Base-by-base conservation (phyloP, 2,329 filamentous ascomycete species). In the Rutstroemia sp. region DNA sequence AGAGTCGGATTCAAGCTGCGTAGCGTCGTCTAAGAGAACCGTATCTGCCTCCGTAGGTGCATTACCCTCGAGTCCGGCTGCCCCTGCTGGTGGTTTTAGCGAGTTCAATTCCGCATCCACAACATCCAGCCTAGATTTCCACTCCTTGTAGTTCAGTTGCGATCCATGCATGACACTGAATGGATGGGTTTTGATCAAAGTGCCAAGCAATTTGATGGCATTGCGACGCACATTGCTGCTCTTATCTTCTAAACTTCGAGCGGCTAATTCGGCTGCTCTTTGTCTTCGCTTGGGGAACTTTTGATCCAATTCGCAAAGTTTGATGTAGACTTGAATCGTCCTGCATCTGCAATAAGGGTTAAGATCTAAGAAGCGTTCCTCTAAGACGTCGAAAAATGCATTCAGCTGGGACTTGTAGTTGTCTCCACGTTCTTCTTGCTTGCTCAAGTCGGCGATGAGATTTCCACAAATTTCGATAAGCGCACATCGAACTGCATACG, bases 401-500 rank as follows among this genome's bases (percentile, higher is more conserved):
- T 95, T 94, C 59, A 99, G 87, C 70, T 99, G 94, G 0, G 88
- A 90, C 72, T 96, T 95, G 75, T 92, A 87, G 69, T 94, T 94
- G 65, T 97, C 92, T 65, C 86, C 89, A 51, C 89, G 83, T 70
- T 97, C 92, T 68, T 95, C 90, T 65, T 95, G 87, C 68, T 88
- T 92, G 72, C 88, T 96, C 45, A 99, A 80, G 72, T 96, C 88
- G 16, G 83, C 82, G 66, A 99, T 88, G 73, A 99, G 83, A 72
- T 99, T 97, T 51, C 94, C 95, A 70, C 92, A 97, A 6, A 99
- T 92, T 71, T 99, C 94, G 58, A 99, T 95, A 50, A 99, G 81
- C 4, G 94, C 89, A 69, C 90, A 96, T 57, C 94, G 85, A 23
- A 99, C 79, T 2, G 92, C 95, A 71, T 97, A 95, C 7, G 94